phyloP scores from a whole-genome alignment of 352 stramenopile genomes.

The Globisporangium orthogonon region DNA sequence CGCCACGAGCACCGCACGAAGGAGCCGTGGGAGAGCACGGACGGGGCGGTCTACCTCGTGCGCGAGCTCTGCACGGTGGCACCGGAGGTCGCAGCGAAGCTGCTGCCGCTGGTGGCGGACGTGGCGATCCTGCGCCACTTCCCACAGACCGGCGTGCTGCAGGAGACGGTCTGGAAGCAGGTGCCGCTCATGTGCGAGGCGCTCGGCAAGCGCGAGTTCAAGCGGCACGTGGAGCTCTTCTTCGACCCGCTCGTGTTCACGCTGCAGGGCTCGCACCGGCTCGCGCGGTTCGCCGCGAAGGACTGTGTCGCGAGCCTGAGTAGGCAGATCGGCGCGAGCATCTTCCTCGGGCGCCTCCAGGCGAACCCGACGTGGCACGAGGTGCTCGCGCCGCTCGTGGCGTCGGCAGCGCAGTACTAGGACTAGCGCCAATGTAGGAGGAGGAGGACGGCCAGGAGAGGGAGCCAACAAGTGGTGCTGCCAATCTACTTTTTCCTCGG shows the following conservation, averaged over 20 bases:
- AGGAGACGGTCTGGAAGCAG: constrained; percentile 85
- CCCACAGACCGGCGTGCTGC: constrained; percentile 61
- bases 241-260: constrained; percentile 83
- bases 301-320: constrained; percentile 75
- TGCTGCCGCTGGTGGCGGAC: constrained; percentile 57
- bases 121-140: constrained; percentile 74
- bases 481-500: not conserved
- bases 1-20: constrained; percentile 80
- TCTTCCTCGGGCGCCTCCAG: constrained; percentile 75
- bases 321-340: constrained; percentile 75
- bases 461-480: not conserved
- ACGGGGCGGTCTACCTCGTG: constrained; percentile 95
- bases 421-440: not conserved
- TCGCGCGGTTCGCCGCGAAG: constrained; percentile 63
- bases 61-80: constrained; percentile 84
- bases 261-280: constrained; percentile 56
- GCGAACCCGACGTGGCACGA: constrained; percentile 59
- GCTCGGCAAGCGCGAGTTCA: constrained; percentile 80
- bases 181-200: constrained; percentile 60
- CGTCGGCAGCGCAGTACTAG: constrained; percentile 1
- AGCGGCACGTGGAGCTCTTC: constrained; percentile 79
- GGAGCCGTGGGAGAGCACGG: constrained; percentile 92
- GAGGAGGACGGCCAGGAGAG: too few species aligned
- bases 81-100: constrained; percentile 39
- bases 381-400: constrained; percentile 34